Evolutionary conservation across 139 green algal genomes (phyloP).

Genomic region (Axilococcus clingmanii): DNA sequence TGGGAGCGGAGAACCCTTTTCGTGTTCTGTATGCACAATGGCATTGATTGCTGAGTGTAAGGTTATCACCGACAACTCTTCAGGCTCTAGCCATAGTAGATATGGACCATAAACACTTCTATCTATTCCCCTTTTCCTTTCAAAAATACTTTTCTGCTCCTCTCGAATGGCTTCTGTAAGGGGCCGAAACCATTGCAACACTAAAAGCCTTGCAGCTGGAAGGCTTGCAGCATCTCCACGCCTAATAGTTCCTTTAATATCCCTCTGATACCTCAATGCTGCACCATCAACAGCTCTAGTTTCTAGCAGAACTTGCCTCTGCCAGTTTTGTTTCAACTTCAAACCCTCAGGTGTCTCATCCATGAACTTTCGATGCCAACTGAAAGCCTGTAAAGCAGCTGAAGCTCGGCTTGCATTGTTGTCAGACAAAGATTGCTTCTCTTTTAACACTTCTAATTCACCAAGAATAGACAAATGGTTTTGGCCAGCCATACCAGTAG

Average conservation of each 20-base stretch:
- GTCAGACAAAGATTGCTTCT: too few species aligned
- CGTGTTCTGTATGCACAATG: conserved; percentile 3
- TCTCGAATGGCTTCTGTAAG: conserved; percentile 28
- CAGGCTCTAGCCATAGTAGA: conserved; percentile 38
- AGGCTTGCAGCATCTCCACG: conserved; percentile 13
- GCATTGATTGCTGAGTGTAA: conserved; percentile 28
- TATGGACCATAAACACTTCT: conserved; percentile 44
- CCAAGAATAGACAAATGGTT: too few species aligned
- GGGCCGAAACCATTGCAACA: conserved; percentile 34
- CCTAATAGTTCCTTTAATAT: conserved; percentile 1
- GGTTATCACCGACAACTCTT: conserved; percentile 47
- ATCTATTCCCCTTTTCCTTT: conserved; percentile 15
- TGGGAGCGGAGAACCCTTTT: background rate
- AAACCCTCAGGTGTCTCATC: conserved; percentile 14
- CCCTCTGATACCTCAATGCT: conserved; percentile 14
- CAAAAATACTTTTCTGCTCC: conserved; percentile 31
- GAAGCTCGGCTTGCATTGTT: too few species aligned
- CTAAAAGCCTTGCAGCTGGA: conserved; percentile 12
- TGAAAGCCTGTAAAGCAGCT: conserved; percentile 14
- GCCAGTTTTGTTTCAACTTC: conserved; percentile 24
- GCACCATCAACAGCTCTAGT: conserved; percentile 17
- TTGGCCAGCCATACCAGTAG: too few species aligned
- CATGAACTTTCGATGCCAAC: conserved; percentile 21
- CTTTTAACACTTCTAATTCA: too few species aligned
- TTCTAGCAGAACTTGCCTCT: conserved; percentile 34